Evolutionary conservation across 352 stramenopile species (phyloP), one percentile per base, ranked within the genome.

Genomic region (Phytophthora palmivora): DNA sequence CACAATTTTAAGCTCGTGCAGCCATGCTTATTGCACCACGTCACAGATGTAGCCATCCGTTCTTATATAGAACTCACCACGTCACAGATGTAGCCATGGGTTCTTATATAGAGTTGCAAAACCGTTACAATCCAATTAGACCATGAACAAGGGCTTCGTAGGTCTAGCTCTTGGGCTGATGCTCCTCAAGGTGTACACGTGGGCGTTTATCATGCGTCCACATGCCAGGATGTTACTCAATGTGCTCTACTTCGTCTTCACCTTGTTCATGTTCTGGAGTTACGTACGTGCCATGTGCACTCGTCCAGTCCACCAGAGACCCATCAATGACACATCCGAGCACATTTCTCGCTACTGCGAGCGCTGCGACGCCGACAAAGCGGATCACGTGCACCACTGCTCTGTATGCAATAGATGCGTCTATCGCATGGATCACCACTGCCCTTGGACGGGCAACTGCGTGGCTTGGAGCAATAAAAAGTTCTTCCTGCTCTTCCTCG

Each of bases 381-480:
- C 76, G 1, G 36, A 60, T 4, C 48, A 63, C 19, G 83, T 90
- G 5, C 85, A 96, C 61, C 87, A 96, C 63, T 96, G 87, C 74
- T 94, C 85, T 7, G 60, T 78, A 14, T 96, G 87, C 53, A 58
- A 78, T 16, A 68, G 68, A 58, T 96, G 87, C 43, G 72, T 96
- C 11, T 92, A 87, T 28, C 75, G 82, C n/a, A 91, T 96, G 84
- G 83, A 96, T 55, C 86, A 96, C 52, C 87, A 94, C 55, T 94
- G 86, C 44, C 85, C 87, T 48, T 96, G 85, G 87, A 92, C 78
- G 4, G 84, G 72, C 63, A 96, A 94, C 58, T 96, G 87, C 68
- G 82, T 96, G n/a, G 87, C 78, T 6, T 89, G 72, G 72, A 79
- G 69, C 66, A 96, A 92, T 70, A 93, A 96, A 54, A 94, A 92